Evolutionary conservation across 1,284 basidiomycete species (phyloP), one percentile per base, ranked within the genome.

Genomic region (Anthracocystis panici-leucophaei): DNA sequence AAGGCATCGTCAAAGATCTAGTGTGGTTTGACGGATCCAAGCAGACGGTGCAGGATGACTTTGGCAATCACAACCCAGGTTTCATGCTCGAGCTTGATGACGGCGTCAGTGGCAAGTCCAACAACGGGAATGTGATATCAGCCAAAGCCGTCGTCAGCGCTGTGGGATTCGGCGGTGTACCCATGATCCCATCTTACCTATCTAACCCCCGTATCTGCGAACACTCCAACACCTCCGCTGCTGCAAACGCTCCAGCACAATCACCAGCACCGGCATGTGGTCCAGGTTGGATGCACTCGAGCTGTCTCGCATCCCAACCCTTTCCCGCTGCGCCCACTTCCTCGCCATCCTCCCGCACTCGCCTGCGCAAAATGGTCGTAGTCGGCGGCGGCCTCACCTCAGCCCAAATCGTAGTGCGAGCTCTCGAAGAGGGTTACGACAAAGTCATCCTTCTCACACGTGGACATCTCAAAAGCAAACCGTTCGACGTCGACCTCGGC

Each of bases 331-430:
- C 80, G 0, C 42, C 68, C 1, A 18, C 33, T 16, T 31, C 73
- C 25, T 18, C 60, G 11, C 58, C 80, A 12, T 77, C 81, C 0
- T 10, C 64, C 1, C 23, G 64, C 14, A 16, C 61, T 2, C 44
- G 35, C 3, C 23, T 20, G 18, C 53, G 21, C 0, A 75, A 66
- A 0, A 70, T 82, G n/a, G 63, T 85, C 11, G 77, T 86, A 5
- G 75, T 86, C 18, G 86, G 86, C 5, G 86, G 86, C 29, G 86
- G 85, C 0, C 78, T 86, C 21, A 86, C 86, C 3, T 85, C 85
- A 6, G 85, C 86, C 0, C 86, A 86, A 56, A 77, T 86, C 35
- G 66, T 77, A 35, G 80, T 85, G 27, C 75, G 84, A 4, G 81
- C 81, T 1, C 58, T 86, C 9, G 49, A 69, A 21, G 42, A 67